Evolutionary conservation across 108 stramenopile genomes (phyloP).

Genomic region (Cyclotella baltica): DNA sequence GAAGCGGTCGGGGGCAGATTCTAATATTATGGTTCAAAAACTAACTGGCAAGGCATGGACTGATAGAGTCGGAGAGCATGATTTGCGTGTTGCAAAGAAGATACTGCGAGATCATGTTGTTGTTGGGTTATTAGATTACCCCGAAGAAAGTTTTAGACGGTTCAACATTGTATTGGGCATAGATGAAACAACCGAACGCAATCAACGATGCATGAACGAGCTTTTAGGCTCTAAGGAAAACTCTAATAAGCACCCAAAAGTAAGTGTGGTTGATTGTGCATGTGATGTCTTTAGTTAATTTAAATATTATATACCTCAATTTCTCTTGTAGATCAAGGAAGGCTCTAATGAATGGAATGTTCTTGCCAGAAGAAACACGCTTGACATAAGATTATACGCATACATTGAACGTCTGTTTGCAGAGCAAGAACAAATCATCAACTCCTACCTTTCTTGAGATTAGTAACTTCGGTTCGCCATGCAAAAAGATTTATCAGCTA

Average conservation of each 20-base stretch:
- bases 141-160: constrained; percentile 46
- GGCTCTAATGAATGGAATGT: constrained; percentile 27
- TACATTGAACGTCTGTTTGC: constrained; percentile 33
- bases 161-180: constrained; percentile 40
- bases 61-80: constrained; percentile 10
- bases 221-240: constrained; percentile 28
- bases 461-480: no score
- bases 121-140: constrained; percentile 46
- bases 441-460: constrained; percentile 15
- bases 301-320: background rate
- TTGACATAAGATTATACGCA: constrained; percentile 36
- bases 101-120: constrained; percentile 34
- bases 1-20: constrained; percentile 3
- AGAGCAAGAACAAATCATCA: constrained; percentile 33
- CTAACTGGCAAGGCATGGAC: constrained; percentile 17
- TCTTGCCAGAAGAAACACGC: constrained; percentile 22
- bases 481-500: no score
- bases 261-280: background rate
- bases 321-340: constrained; percentile 1
- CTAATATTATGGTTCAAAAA: constrained; percentile 28
- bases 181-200: constrained; percentile 6
- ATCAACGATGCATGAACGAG: constrained; percentile 23
- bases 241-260: constrained; percentile 28
- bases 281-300: background rate
- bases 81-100: constrained; percentile 43